phyloP scores from a whole-genome alignment of 768 basidiomycete genomes.

The Lactarius akahatsu region DNA sequence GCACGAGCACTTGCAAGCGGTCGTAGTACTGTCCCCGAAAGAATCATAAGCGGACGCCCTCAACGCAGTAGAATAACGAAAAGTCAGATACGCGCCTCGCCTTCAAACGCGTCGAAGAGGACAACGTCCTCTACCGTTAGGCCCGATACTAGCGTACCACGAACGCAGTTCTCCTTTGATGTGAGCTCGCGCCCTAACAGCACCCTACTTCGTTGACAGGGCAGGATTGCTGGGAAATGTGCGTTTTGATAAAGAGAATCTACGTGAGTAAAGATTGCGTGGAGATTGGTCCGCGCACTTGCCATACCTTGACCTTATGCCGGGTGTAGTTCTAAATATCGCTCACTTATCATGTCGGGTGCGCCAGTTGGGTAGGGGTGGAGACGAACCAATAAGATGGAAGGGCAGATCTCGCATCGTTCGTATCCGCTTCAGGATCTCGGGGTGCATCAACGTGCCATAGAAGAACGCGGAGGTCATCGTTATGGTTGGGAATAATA shows the following conservation, averaged over 20 bases:
- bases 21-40: conserved; percentile 62
- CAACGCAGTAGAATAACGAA: neutral
- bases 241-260: conserved; percentile 41
- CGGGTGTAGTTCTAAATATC: conserved; percentile 67
- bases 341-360: neutral
- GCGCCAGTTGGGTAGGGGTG: neutral
- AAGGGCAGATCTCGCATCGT: conserved; percentile 72
- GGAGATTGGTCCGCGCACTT: neutral
- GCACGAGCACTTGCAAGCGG: conserved; percentile 51
- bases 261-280: neutral
- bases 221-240: conserved; percentile 85
- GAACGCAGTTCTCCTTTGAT: conserved; percentile 64
- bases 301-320: conserved; percentile 67
- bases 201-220: conserved; percentile 47
- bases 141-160: conserved; percentile 77
- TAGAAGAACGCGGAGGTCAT: conserved; percentile 76
- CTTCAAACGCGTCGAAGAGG: conserved; percentile 82
- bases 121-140: conserved; percentile 63
- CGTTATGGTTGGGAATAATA: neutral
- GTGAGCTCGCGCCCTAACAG: conserved; percentile 44
- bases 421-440: conserved; percentile 74
- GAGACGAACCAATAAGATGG: conserved; percentile 64
- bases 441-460: conserved; percentile 87
- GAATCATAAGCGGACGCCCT: neutral
- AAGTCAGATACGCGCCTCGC: conserved; percentile 50